A percentile compares a stretch with the other conserved stretches of the same genome.
Conservation (phyloP, 768 basidiomycete genomes). For the Fibroporia radiculosa region DNA sequence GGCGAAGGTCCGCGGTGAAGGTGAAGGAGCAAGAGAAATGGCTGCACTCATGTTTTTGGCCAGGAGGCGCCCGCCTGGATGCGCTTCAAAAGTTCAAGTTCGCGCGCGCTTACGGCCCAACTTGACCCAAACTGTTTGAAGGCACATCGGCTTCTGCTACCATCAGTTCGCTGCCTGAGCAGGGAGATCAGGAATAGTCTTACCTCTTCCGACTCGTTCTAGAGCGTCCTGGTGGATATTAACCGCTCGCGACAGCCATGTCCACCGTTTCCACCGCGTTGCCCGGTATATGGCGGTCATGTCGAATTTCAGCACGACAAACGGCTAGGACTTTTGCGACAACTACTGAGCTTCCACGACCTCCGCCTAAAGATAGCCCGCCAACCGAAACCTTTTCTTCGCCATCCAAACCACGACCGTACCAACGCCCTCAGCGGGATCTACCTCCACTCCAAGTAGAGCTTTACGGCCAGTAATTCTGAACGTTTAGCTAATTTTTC, state of each 20-base stretch:
- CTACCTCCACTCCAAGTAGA: slow-evolving; percentile 37
- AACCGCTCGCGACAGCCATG: too few relatives aligned
- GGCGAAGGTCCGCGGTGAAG: slow-evolving; percentile 13
- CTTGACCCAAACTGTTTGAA: too few relatives aligned
- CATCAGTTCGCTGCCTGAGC: too few relatives aligned
- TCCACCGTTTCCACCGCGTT: too few relatives aligned
- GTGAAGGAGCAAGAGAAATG: slow-evolving; percentile 16
- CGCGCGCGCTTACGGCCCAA: too few relatives aligned
- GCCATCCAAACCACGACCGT: slow-evolving; percentile 36
- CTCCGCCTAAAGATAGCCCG: slow-evolving; percentile 14
- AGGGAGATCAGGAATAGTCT: too few relatives aligned
- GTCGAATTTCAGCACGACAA: too few relatives aligned
- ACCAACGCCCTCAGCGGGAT: slow-evolving; percentile 34
- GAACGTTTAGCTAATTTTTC: neutral
- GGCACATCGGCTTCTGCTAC: too few relatives aligned
- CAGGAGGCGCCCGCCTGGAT: neutral
- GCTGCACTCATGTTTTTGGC: slow-evolving; percentile 13
- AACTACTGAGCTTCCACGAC: slow-evolving; percentile 8
- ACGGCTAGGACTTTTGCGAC: slow-evolving; percentile 2
- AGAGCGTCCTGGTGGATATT: too few relatives aligned
- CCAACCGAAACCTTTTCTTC: slow-evolving; percentile 33
- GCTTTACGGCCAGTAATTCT: neutral
- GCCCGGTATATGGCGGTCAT: too few relatives aligned
- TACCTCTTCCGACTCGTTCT: too few relatives aligned
- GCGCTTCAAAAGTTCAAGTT: too few relatives aligned